Conservation (phyloP, 331 rosid species). For the Pyrus hybrid region DNA sequence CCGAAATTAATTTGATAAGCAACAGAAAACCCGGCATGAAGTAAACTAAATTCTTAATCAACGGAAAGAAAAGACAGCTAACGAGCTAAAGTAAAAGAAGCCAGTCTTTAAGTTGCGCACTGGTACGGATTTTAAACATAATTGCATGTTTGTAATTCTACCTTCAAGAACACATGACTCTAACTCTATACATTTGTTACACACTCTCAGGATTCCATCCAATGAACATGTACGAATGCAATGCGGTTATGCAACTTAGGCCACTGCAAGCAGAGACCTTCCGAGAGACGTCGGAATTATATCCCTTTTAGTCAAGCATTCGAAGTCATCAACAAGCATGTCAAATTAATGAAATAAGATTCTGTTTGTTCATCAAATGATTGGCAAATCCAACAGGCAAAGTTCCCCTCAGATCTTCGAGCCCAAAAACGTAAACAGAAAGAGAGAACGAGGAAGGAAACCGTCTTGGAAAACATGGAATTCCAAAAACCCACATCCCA, state of each 20-base stretch:
- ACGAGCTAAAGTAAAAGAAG: not conserved
- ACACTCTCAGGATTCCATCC: not conserved
- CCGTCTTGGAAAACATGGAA: constrained; percentile 14
- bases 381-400: constrained; percentile 15
- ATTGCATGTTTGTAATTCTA: not conserved
- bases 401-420: constrained; percentile 13
- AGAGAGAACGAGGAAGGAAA: not conserved
- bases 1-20: not conserved
- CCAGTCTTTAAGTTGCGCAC: not conserved
- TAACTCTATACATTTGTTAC: not conserved
- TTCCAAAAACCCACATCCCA: constrained; percentile 27
- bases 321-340: constrained; percentile 10
- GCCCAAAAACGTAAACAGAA: not conserved
- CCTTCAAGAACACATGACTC: not conserved
- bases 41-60: not conserved
- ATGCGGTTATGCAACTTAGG: not conserved
- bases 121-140: not conserved
- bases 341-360: not conserved
- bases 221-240: not conserved
- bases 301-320: constrained; percentile 21
- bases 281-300: not conserved
- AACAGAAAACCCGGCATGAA: not conserved
- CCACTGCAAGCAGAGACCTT: constrained; percentile 4
- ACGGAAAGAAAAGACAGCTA: not conserved
- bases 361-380: not conserved